These are phyloP conservation scores for Maudiozyma turicensis DNA, from an alignment of 805 yeast genomes.

Conservation along the genomic window DNA sequence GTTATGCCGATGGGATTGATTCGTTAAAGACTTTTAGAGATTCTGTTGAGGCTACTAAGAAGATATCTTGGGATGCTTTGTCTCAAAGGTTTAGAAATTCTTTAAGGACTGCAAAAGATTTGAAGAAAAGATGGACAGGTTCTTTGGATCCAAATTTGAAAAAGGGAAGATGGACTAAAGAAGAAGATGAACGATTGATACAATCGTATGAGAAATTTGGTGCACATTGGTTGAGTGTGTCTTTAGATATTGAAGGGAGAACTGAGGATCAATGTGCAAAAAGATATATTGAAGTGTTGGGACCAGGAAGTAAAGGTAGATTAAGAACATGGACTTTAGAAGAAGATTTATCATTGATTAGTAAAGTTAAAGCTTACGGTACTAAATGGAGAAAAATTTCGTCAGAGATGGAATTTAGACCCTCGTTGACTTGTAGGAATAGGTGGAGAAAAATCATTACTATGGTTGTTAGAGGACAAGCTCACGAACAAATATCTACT, in stretches of 20 bases:
- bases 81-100: slow-evolving; percentile 37
- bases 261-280: slow-evolving; percentile 95
- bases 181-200: slow-evolving; percentile 61
- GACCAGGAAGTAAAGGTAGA: slow-evolving; percentile 69
- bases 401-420: slow-evolving; percentile 60
- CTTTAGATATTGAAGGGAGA: slow-evolving; percentile 66
- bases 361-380: slow-evolving; percentile 60
- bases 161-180: slow-evolving; percentile 80
- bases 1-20: slow-evolving; percentile 29
- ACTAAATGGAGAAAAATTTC: slow-evolving; percentile 86
- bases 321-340: slow-evolving; percentile 69
- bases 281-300: slow-evolving; percentile 78
- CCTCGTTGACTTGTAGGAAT: slow-evolving; percentile 83
- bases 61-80: slow-evolving; percentile 54
- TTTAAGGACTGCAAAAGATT: slow-evolving; percentile 65
- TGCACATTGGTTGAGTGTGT: slow-evolving; percentile 77
- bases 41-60: slow-evolving; percentile 24
- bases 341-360: slow-evolving; percentile 66
- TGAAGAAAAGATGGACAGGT: slow-evolving; percentile 79
- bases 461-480: slow-evolving; percentile 59
- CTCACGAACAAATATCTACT: slow-evolving; percentile 41
- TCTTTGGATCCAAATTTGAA: slow-evolving; percentile 74
- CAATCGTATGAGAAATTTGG: slow-evolving; percentile 62
- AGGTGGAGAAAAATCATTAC: slow-evolving; percentile 85
- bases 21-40: slow-evolving; percentile 22